phyloP scores from a whole-genome alignment of 1,139 yeast species.

The Protomyces inouyei region DNA sequence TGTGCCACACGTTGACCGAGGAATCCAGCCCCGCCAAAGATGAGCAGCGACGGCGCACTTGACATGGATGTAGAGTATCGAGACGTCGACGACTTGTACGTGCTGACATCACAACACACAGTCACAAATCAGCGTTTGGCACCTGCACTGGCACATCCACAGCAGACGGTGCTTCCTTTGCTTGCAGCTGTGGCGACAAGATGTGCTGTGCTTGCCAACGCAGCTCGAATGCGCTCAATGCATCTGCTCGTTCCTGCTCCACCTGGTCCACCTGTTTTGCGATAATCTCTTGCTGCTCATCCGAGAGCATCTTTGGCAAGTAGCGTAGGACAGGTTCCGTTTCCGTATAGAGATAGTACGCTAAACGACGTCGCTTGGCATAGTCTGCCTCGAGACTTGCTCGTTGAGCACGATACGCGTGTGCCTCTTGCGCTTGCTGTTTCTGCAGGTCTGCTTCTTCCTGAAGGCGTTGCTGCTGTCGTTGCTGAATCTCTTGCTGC shows the following conservation, averaged over 20 bases:
- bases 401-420: background rate
- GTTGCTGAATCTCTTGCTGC: conserved; percentile 13
- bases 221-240: background rate
- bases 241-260: background rate
- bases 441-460: background rate
- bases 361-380: background rate
- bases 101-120: background rate
- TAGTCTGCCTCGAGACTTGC: background rate
- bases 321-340: background rate
- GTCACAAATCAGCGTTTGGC: background rate
- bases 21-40: conserved; percentile 28
- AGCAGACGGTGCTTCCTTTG: background rate
- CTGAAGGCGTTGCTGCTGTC: conserved; percentile 3
- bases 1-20: conserved; percentile 14
- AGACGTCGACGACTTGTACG: background rate
- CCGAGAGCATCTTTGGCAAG: background rate
- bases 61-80: background rate
- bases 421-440: background rate
- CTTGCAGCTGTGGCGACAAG: background rate
- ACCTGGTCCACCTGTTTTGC: background rate
- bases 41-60: conserved; percentile 1
- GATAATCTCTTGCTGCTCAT: background rate
- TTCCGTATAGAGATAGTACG: background rate
- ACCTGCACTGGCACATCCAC: background rate
- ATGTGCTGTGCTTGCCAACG: background rate